These are phyloP conservation scores for Colletotrichum trifolii DNA, from an alignment of 2,329 filamentous ascomycete genomes.

Conservation along the genomic window DNA sequence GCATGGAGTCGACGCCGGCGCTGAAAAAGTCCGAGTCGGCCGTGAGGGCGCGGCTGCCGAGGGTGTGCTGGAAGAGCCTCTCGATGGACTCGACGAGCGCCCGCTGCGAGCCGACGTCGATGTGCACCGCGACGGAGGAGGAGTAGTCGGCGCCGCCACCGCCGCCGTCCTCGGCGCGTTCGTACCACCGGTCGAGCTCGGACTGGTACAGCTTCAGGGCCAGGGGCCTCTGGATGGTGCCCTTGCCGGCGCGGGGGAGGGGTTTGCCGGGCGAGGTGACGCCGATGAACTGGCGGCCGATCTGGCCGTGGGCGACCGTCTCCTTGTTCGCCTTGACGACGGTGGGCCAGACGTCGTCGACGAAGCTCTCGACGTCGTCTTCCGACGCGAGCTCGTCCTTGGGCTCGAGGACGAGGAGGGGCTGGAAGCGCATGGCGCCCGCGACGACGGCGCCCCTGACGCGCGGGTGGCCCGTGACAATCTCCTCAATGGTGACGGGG, in stretches of 20 bases:
- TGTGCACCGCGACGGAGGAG: conserved; percentile 53
- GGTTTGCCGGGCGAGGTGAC: conserved; percentile 54
- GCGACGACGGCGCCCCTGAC: conserved; percentile 58
- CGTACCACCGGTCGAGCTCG: conserved; percentile 56
- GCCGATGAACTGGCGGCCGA: conserved; percentile 52
- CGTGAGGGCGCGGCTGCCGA: conserved; percentile 35
- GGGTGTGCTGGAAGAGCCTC: conserved; percentile 37
- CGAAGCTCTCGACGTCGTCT: conserved; percentile 41
- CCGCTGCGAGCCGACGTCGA: conserved; percentile 45
- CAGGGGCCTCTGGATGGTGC: conserved; percentile 54
- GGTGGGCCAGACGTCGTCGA: conserved; percentile 57
- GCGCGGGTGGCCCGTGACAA: conserved; percentile 50
- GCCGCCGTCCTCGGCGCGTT: conserved; percentile 47
- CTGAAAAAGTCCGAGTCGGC: conserved; percentile 51
- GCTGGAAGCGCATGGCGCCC: conserved; percentile 57
- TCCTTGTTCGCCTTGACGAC: conserved; percentile 55
- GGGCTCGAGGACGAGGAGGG: conserved; percentile 59
- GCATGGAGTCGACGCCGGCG: conserved; percentile 53
- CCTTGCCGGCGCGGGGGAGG: conserved; percentile 57
- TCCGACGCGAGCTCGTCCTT: conserved; percentile 46
- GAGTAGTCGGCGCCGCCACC: conserved; percentile 38
- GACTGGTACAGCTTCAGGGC: conserved; percentile 54
- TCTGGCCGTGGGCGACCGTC: conserved; percentile 54
- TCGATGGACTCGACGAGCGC: conserved; percentile 41
- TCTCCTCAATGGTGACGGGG: conserved; percentile 54